These are phyloP conservation scores for Aspergillus eucalypticola DNA, from an alignment of 2,329 filamentous ascomycete species.

Conservation along the genomic window DNA sequence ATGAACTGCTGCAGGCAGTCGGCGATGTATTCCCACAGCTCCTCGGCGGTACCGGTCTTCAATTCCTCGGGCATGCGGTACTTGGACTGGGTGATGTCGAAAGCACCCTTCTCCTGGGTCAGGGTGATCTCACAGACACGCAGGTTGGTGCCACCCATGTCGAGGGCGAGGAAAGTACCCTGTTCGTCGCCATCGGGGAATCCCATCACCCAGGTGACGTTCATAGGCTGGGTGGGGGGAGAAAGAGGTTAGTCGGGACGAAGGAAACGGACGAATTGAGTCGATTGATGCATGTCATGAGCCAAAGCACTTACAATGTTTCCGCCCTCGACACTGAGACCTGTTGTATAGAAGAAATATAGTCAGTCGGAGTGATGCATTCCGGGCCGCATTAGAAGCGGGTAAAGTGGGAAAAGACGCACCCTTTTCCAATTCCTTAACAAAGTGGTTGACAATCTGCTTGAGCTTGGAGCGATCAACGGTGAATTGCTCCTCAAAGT, in stretches of 20 bases:
- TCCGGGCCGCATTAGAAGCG: neutral
- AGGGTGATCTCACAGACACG: slow-evolving; percentile 91
- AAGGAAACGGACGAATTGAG: neutral
- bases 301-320: slow-evolving; percentile 71
- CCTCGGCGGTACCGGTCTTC: slow-evolving; percentile 78
- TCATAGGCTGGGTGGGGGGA: slow-evolving; percentile 72
- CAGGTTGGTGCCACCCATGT: slow-evolving; percentile 95
- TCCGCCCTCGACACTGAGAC: slow-evolving; percentile 81
- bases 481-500: slow-evolving; percentile 80
- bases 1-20: slow-evolving; percentile 91
- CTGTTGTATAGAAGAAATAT: slow-evolving; percentile 44
- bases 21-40: slow-evolving; percentile 93
- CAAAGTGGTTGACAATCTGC: slow-evolving; percentile 85
- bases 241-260: neutral
- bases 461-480: slow-evolving; percentile 80
- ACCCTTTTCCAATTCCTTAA: slow-evolving; percentile 85
- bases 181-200: slow-evolving; percentile 85
- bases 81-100: slow-evolving; percentile 94
- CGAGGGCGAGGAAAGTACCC: slow-evolving; percentile 83
- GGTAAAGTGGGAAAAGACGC: slow-evolving; percentile 22
- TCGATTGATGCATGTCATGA: neutral
- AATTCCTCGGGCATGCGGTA: slow-evolving; percentile 93
- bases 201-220: slow-evolving; percentile 92
- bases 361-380: neutral
- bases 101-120: slow-evolving; percentile 83